Base-by-base conservation (phyloP, 768 basidiomycete species). In the Boletus sp. region DNA sequence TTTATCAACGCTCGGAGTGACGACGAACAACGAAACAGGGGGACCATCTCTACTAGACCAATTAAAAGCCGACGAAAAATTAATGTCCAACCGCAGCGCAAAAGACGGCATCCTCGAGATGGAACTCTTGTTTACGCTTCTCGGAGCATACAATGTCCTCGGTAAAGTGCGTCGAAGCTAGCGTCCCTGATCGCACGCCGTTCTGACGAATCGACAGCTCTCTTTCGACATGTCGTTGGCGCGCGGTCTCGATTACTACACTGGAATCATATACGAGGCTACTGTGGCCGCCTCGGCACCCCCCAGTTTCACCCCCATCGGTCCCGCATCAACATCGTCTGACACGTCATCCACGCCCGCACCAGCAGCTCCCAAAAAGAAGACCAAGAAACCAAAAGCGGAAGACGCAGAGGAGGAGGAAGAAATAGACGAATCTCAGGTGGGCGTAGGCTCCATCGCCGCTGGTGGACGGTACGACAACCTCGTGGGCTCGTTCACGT, bases 371-470 rank as follows among this genome's bases (percentile, higher is more conserved):
- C 58, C 75, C 17, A 82, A 83, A 67, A 74, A 74, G 59, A 65
- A 68, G 33, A 30, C 73, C 8, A 77, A 76, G 61, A 83, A 83
- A 63, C 58, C 76, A 32, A 78, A 78, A 52, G 54, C 69, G 17
- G 75, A 75, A 18, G 78, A 74, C 5, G 67, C 60, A 20, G 81
- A 77, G 15, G 87, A 85, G 17, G 87, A 92, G 35, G 87, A 92
- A 52, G 96, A 95, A 63, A 76, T 94, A 37, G 96, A 98, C 72
- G 96, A 98, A 70, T 89, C 91, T 1, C 83, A 87, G 63, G 86
- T 98, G 39, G 97, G 97, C 18, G 94, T 98, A 3, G 97, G 97
- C n/a, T 97, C 94, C 14, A 96, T 99, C 71, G 97, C 95, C n/a
- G 97, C 92, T 1, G 97, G 97, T 11, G 97, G 97, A 9, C 82